Percentiles rank a stretch among this genome's conserved stretches.
phyloP scores from a whole-genome alignment of 352 stramenopile genomes.

The Phytophthora aleatoria region DNA sequence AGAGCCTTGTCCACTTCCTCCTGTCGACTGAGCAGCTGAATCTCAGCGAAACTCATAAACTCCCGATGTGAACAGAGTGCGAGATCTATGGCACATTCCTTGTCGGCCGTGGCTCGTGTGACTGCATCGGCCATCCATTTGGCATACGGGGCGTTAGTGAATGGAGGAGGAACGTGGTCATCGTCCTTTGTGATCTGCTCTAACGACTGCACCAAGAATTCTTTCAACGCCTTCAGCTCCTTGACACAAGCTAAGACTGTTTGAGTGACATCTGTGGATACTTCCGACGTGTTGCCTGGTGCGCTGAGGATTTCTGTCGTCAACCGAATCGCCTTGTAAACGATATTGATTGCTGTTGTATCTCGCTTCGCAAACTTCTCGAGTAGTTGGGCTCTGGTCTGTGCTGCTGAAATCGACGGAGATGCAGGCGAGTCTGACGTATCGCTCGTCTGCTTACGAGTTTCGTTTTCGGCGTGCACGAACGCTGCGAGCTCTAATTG shows the following conservation, averaged over 20 bases:
- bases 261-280: constrained; percentile 64
- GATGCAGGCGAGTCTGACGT: constrained; percentile 1
- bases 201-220: constrained; percentile 65
- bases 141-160: constrained; percentile 22
- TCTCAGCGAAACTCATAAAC: constrained; percentile 50
- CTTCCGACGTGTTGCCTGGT: constrained; percentile 30
- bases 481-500: constrained; percentile 49
- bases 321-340: constrained; percentile 74
- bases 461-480: constrained; percentile 23
- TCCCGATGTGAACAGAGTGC: constrained; percentile 62
- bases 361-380: constrained; percentile 64
- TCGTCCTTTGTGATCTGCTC: constrained; percentile 47
- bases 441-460: constrained; percentile 13
- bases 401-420: constrained; percentile 10
- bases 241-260: constrained; percentile 67
- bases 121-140: constrained; percentile 27
- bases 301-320: constrained; percentile 71
- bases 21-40: constrained; percentile 41
- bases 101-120: constrained; percentile 33
- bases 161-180: constrained; percentile 8
- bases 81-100: constrained; percentile 59
- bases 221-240: constrained; percentile 74
- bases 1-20: constrained; percentile 33
- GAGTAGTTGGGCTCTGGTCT: constrained; percentile 43
- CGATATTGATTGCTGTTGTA: constrained; percentile 57